Percentiles rank a stretch among this genome's conserved stretches.
These are phyloP conservation scores for Naematelia aurantialba DNA, from an alignment of 768 basidiomycete genomes.

Conservation along the genomic window DNA sequence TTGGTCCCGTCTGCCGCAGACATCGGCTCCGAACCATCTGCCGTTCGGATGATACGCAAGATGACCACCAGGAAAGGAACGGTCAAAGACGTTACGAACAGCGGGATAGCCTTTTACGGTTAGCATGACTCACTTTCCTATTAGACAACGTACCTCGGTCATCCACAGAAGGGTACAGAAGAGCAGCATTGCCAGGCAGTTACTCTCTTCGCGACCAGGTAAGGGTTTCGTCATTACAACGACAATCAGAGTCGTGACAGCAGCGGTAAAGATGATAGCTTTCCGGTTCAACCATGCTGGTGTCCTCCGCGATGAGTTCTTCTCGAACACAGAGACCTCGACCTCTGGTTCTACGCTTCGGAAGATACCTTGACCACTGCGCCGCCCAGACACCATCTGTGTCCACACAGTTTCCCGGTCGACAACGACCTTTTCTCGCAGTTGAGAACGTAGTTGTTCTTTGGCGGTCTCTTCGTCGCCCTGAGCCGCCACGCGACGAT, in stretches of 20 bases:
- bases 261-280: constrained; percentile 59
- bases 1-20: constrained; percentile 70
- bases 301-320: constrained; percentile 7
- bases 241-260: constrained; percentile 59
- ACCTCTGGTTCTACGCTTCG: constrained; percentile 52
- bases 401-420: constrained; percentile 96
- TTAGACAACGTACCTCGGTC: constrained; percentile 65
- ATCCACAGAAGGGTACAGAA: constrained; percentile 96
- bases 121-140: neutral
- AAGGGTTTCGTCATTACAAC: constrained; percentile 64
- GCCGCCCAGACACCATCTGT: constrained; percentile 61
- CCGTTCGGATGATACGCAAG: constrained; percentile 69
- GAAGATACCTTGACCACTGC: constrained; percentile 53
- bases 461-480: constrained; percentile 67
- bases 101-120: constrained; percentile 72
- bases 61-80: constrained; percentile 84
- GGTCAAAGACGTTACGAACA: constrained; percentile 91
- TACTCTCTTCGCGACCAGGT: constrained; percentile 68
- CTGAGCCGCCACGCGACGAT: constrained; percentile 76
- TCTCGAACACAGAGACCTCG: constrained; percentile 51
- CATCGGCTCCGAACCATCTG: constrained; percentile 56
- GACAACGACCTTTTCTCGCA: constrained; percentile 85
- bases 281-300: constrained; percentile 61
- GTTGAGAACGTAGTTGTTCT: constrained; percentile 77
- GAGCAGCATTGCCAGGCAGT: constrained; percentile 80